These are phyloP conservation scores for Wickerhamomyces hampshirensis DNA, from an alignment of 805 yeast genomes.

Conservation along the genomic window DNA sequence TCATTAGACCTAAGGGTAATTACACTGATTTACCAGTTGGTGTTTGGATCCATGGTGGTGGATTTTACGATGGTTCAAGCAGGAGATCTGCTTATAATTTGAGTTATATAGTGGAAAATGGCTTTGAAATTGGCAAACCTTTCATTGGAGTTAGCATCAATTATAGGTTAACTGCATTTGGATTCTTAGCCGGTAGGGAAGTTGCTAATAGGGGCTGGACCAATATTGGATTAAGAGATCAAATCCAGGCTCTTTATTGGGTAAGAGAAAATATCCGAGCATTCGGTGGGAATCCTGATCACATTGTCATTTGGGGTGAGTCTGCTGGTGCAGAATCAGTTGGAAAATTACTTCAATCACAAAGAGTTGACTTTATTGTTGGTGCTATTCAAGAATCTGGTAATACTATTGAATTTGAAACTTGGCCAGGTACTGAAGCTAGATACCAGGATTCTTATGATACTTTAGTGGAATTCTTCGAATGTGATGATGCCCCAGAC, in stretches of 20 bases:
- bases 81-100: conserved; percentile 14
- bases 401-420: conserved; percentile 4
- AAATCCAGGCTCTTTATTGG: conserved; percentile 32
- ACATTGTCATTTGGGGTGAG: conserved; percentile 34
- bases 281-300: conserved; percentile 34
- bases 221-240: conserved; percentile 34
- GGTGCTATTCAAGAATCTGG: conserved; percentile 19
- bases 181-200: conserved; percentile 27
- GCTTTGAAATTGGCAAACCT: conserved; percentile 18
- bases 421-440: conserved; percentile 3
- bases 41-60: conserved; percentile 35
- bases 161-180: conserved; percentile 33
- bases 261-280: conserved; percentile 26
- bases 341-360: conserved; percentile 11
- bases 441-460: conserved; percentile 4
- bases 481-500: conserved; percentile 10
- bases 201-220: conserved; percentile 21
- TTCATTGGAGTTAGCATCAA: conserved; percentile 32
- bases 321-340: conserved; percentile 31
- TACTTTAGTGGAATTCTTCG: conserved; percentile 6
- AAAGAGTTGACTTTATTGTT: conserved; percentile 8
- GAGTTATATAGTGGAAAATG: conserved; percentile 15
- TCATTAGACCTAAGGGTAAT: conserved; percentile 21
- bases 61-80: conserved; percentile 25
- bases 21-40: conserved; percentile 26